Evolutionary conservation across 306 rosid genomes (phyloP), one percentile per base, ranked within the genome.

Genomic region (Cucurbita moschata): DNA sequence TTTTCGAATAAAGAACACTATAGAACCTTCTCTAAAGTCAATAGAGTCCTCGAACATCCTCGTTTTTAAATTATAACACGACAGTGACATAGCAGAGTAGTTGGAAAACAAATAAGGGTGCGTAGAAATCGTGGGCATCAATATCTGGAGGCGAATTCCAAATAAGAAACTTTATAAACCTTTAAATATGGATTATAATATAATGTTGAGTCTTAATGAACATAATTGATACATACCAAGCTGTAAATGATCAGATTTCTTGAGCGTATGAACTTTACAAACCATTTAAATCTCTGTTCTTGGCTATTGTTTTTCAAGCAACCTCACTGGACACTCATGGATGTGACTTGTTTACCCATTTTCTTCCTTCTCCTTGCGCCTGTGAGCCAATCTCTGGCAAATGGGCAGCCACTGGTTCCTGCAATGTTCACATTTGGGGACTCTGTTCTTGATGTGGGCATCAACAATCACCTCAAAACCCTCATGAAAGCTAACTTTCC

Each of bases 351-450:
- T 73, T 65, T 40, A 42, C 72, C 84, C 35, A 58, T 50, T 65
- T 75, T 16, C 35, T 65, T 76, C 40, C 43, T 82, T 80, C 57
- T 83, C 60, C 65, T 72, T 39, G 54, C 69, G 73, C 18, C 80
- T 71, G 8, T 72, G 76, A 49, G 82, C 46, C 35, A 30, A 30
- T 50, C 64, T 72, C 73, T 73, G 80, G 77, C 74, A 18, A 56
- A 85, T 76, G 92, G 82, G 44, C 88, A 85, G 79, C 78, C 87
- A 50, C 78, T 84, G 6, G 88, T 91, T 56, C 97, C 90, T n/a
- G 91, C 93, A 26, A 18, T 91, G 78, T 81, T 91, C 83, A 77
- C 86, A 54, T 91, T 91, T 77, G 97, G 93, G 56, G 93, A 91
- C 75, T 91, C 93, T 2, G 73, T 79, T 12, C 80, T 83, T 46